Base-by-base conservation (phyloP, 331 rosid species). In the Acacia pycnantha region DNA sequence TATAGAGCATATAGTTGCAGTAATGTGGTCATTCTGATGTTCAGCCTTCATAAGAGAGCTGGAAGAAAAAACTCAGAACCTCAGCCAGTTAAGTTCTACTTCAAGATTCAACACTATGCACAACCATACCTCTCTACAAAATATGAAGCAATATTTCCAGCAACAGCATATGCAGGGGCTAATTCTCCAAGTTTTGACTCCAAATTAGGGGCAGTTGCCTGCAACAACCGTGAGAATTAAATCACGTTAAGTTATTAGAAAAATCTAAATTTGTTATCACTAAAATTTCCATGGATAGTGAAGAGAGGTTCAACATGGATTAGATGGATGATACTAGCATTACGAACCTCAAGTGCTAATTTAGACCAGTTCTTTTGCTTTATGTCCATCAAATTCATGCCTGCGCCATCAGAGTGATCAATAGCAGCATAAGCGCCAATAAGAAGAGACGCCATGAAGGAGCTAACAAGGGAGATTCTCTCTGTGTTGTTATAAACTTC, bases 331-430 rank as follows among this genome's bases (percentile, higher is more conserved):
- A 18, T 7, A 72, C 31, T 6, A 71, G 80, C 48, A 73, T 15
- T 21, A 78, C 82, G 26, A 81, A 96, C 97, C 99, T 93, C 92
- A 79, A 96, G 88, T 68, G 89, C 92, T 22, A 43, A 74, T 73
- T 84, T 85, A 78, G 92, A 92, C 99, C 99, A 96, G 6, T 87
- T 64, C 83, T 92, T 88, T 85, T 82, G 76, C 86, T 82, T 87
- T 29, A 96, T 79, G 76, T 96, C 98, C 98, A 93, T 96, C 85
- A 96, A 89, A 84, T 96, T 96, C 99, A 96, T 96, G 88, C 99
- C 99, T 1, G 69, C 92, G 70, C 95, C 98, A 70, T 96, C 99
- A 79, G 98, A 71, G 81, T 96, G 92, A 87, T 96, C 99, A 84
- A 96, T 96, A 56, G 88, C 83, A 69, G 98, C 94, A 87, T 96